Base-by-base conservation (phyloP, 2,329 filamentous ascomycete species). In the Penicillium olsonii region DNA sequence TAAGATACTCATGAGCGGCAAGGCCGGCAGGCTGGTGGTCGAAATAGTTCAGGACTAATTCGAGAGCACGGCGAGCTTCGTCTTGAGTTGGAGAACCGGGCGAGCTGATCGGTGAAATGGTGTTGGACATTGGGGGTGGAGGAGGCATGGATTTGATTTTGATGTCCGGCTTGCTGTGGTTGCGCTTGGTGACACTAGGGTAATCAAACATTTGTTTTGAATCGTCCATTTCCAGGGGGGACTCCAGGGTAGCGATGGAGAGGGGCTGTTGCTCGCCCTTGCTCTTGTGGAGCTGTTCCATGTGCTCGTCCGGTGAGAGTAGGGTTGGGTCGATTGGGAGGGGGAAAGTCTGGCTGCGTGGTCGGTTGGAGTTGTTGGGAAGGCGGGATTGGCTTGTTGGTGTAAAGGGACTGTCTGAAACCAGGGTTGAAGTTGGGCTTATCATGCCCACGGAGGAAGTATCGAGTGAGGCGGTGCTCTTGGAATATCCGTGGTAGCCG, bases 331-430 rank as follows among this genome's bases (percentile, higher is more conserved):
- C 76, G 26, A 71, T 56, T 38, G 64, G 59, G 35, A 86, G 84
- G 1, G 91, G 90, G 55, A 95, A 91, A 0, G 90, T 95, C 69
- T 95, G 90, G 68, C 89, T 94, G 63, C 90, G 81, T n/a, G 88
- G 89, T 48, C 90, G 81, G 61, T 87, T 86, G 57, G 86, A 84
- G 61, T 83, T 83, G 45, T 76, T 73, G 48, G 75, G 74, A 29
- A 76, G 74, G 50, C 75, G 76, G 20, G 75, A 72, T 55, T 80
- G 78, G 48, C 76, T 76, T 8, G 75, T 78, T 19, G 78, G 75
- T 49, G 81, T 75, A 65, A 92, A 94, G 1, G 84, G 81, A 45
- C 85, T 86, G 56, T 94, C 87, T 1, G 90, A 87, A 67, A 94
- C 90, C 66, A 92, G 88, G 0, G 88, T 84, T 2, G 84, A 87